These are phyloP conservation scores for Neurospora sp. DNA, from an alignment of 495 filamentous ascomycete genomes.

Conservation along the genomic window DNA sequence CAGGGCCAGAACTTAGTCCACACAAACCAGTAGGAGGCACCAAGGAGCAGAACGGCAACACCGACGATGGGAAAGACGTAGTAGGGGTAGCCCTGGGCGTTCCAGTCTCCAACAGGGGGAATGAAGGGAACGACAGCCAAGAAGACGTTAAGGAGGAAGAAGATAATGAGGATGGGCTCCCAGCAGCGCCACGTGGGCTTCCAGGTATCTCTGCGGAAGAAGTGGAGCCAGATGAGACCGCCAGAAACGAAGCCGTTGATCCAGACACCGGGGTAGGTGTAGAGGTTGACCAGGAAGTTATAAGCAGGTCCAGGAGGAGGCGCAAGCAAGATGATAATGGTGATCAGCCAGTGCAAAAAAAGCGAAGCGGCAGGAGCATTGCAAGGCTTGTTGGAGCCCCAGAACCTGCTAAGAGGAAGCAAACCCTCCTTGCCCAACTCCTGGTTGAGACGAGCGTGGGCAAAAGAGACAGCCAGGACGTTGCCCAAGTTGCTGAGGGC, in stretches of 20 bases:
- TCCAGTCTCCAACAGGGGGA: slow-evolving; percentile 37
- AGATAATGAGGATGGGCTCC: slow-evolving; percentile 35
- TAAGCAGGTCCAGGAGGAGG: slow-evolving; percentile 33
- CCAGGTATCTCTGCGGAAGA: slow-evolving; percentile 32
- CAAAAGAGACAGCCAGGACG: slow-evolving; percentile 32
- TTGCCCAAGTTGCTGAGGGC: slow-evolving; percentile 56
- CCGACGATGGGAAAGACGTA: slow-evolving; percentile 44
- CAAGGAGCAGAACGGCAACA: slow-evolving; percentile 34
- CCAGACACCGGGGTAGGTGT: slow-evolving; percentile 35
- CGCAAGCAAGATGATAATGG: slow-evolving; percentile 35
- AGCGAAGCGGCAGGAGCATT: slow-evolving; percentile 38
- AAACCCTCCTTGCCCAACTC: slow-evolving; percentile 59
- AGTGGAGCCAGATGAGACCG: slow-evolving; percentile 37
- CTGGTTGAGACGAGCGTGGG: slow-evolving; percentile 55
- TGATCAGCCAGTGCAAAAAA: slow-evolving; percentile 39
- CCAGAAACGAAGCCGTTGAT: slow-evolving; percentile 48
- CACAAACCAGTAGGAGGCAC: slow-evolving; percentile 39
- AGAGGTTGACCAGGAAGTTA: slow-evolving; percentile 26
- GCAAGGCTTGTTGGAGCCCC: slow-evolving; percentile 48
- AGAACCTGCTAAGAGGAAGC: slow-evolving; percentile 44
- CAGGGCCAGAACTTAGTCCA: slow-evolving; percentile 41
- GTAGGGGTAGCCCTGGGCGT: slow-evolving; percentile 40
- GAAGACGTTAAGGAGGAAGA: slow-evolving; percentile 39
- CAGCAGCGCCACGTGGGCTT: slow-evolving; percentile 33
- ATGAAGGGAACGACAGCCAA: slow-evolving; percentile 42